Conservation (phyloP, 352 stramenopile species). For the Phytophthora europaea region DNA sequence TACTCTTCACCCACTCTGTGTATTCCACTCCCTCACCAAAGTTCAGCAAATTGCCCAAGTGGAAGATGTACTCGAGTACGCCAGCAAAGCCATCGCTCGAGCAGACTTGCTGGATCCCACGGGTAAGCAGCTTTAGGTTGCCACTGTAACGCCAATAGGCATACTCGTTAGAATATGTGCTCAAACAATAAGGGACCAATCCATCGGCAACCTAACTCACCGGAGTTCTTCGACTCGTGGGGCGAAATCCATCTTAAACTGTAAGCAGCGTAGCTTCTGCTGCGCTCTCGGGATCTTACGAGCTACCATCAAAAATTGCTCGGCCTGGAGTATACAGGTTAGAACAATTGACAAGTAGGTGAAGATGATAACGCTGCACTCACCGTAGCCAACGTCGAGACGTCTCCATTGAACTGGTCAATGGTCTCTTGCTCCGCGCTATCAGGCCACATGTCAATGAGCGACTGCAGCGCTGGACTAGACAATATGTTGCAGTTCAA, state of each 20-base stretch:
- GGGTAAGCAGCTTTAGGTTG: constrained; percentile 74
- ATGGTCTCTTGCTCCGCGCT: constrained; percentile 77
- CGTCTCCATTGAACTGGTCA: constrained; percentile 66
- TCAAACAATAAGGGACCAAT: neutral
- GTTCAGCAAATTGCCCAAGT: constrained; percentile 75
- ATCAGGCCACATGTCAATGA: constrained; percentile 90
- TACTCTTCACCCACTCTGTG: constrained; percentile 62
- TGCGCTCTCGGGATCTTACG: constrained; percentile 69
- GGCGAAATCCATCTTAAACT: constrained; percentile 85
- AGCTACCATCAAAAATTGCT: constrained; percentile 79
- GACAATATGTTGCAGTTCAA: constrained; percentile 76
- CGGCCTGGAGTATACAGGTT: constrained; percentile 43
- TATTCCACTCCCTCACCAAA: constrained; percentile 67
- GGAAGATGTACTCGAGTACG: constrained; percentile 76
- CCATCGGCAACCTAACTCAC: constrained; percentile 33
- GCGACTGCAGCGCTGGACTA: constrained; percentile 69
- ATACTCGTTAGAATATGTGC: constrained; percentile 4
- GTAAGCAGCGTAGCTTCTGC: constrained; percentile 78
- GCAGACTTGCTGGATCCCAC: constrained; percentile 78
- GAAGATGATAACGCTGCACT: constrained; percentile 2
- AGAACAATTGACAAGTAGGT: neutral
- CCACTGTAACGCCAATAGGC: constrained; percentile 33
- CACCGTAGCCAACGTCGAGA: constrained; percentile 56
- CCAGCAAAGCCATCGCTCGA: constrained; percentile 69
- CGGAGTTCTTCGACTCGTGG: constrained; percentile 76